Base-by-base conservation (phyloP, 176 grass and related monocot species). In the Zoysia pacifica region DNA sequence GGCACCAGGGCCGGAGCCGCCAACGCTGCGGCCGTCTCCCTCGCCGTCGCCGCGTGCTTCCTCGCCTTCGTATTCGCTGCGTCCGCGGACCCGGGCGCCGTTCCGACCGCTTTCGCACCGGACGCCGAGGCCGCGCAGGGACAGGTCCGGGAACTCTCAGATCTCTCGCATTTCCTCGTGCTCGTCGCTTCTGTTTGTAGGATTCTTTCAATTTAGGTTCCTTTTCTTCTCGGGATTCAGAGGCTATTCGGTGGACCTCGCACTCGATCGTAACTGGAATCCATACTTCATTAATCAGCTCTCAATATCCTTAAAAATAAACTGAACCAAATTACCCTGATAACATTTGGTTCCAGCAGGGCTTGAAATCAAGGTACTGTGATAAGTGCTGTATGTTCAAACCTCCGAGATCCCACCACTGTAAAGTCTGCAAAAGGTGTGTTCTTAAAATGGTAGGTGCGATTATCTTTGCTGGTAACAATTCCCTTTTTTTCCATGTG, bases 371-470 rank as follows among this genome's bases (percentile, higher is more conserved):
- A 62, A 93, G 86, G 79, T 91, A 92, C 44, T 99, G 96, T 70
- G 93, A 93, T 50, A 99, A 99, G 59, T 99, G 96, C 59, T 85
- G 84, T 65, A 84, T 82, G 63, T 88, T 86, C 62, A 99, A 99
- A 69, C 92, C 96, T 83, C 82, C 88, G 79, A 85, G 96, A 68
- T 61, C 92, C 58, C 96, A 95, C 76, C 92, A 95, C 56, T 99
- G 96, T 61, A 90, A 86, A 74, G 86, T 93, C 62, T 93, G 96
- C 88, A 93, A 93, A 85, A 93, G 90, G 80, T 99, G 93, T 76
- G 86, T 99, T 63, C 82, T 99, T 47, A 95, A 99, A 91, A 95
- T 99, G 96, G 96, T 95, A 95, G 14, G 87, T 86, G 72, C 0
- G 9, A 15, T 71, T 70, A 48, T 51, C 42, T 63, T 83, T 55